Evolutionary conservation across 768 basidiomycete species (phyloP).

Genomic region (Lactarius trivialis): DNA sequence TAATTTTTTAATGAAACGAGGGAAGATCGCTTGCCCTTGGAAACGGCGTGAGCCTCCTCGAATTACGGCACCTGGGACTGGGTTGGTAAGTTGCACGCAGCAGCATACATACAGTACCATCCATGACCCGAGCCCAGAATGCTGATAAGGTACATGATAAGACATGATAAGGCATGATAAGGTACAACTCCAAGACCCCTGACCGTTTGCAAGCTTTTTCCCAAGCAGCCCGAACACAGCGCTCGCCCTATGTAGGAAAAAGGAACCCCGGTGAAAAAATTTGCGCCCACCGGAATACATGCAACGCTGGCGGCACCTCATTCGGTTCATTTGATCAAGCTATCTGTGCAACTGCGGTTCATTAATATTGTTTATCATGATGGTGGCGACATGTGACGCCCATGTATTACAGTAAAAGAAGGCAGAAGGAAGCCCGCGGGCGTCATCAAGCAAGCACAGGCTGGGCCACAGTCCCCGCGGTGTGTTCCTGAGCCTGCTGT

Average conservation of each 20-base stretch:
- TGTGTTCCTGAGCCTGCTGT: background rate
- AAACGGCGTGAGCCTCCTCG: background rate
- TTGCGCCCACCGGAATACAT: background rate
- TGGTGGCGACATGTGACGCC: background rate
- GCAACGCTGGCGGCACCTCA: background rate
- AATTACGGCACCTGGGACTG: background rate
- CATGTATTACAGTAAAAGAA: background rate
- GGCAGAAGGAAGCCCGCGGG: too few relatives aligned
- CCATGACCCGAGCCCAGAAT: background rate
- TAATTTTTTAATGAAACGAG: background rate
- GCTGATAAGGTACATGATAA: too few relatives aligned
- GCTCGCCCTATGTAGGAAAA: background rate
- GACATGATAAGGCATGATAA: background rate
- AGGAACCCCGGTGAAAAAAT: too few relatives aligned
- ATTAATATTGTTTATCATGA: background rate
- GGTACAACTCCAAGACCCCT: too few relatives aligned
- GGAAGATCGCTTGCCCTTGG: background rate
- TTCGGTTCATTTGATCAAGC: background rate
- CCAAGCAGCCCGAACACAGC: background rate
- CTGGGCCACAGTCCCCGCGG: background rate
- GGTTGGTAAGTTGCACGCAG: background rate
- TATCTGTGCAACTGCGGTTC: background rate
- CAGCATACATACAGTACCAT: background rate
- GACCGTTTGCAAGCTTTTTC: background rate
- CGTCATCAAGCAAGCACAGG: slow-evolving; percentile 1